These are phyloP conservation scores for Orbilia blumenaviensis DNA, from an alignment of 2,329 filamentous ascomycete genomes.

Conservation along the genomic window DNA sequence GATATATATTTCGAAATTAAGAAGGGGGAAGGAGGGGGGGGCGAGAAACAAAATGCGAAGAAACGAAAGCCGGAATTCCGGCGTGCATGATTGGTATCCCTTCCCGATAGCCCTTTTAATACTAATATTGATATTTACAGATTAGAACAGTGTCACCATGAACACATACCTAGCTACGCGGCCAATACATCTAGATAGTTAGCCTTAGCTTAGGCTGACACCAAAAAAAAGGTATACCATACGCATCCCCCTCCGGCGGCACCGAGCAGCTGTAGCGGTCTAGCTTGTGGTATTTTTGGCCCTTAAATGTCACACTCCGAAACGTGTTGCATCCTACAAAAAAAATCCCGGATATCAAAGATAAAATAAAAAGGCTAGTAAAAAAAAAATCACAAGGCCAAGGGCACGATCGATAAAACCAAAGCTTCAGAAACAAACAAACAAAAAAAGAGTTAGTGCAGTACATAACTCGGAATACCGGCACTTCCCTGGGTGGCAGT, in stretches of 20 bases:
- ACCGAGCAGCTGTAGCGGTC: background rate
- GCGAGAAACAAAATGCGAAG: too few species aligned
- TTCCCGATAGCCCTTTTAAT: background rate
- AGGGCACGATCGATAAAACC: too few species aligned
- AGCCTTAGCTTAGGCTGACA: background rate
- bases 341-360: background rate
- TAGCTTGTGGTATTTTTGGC: slow-evolving; percentile 20
- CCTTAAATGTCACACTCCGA: background rate
- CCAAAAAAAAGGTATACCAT: background rate
- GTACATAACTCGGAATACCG: background rate
- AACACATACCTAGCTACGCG: too few species aligned
- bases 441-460: too few species aligned
- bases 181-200: too few species aligned
- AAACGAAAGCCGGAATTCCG: too few species aligned
- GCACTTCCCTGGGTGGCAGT: background rate
- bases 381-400: background rate
- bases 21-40: too few species aligned
- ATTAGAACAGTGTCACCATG: background rate
- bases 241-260: too few species aligned
- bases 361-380: background rate
- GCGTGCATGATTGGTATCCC: too few species aligned
- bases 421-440: too few species aligned
- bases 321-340: background rate
- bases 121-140: background rate
- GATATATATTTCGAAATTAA: too few species aligned